Conservation (phyloP, 2,329 filamentous ascomycete genomes). For the Venturia oleaginea region DNA sequence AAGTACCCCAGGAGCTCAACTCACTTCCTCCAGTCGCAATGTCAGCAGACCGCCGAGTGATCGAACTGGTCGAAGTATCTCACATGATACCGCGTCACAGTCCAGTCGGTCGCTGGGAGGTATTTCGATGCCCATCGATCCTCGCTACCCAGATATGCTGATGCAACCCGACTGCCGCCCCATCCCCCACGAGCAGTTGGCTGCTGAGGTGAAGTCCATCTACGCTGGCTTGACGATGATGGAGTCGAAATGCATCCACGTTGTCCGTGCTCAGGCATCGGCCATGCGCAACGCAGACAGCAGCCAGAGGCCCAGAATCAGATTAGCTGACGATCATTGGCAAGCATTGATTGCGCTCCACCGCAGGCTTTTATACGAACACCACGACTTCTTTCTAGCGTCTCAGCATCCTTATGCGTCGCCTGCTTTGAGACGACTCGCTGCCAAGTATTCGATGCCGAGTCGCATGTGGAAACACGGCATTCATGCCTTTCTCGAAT, state of each 20-base stretch:
- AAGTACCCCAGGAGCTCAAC: neutral
- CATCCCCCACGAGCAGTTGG: conserved; percentile 69
- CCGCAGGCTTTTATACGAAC: conserved; percentile 69
- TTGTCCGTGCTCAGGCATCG: conserved; percentile 55
- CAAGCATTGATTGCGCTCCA: conserved; percentile 76
- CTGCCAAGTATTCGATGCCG: conserved; percentile 82
- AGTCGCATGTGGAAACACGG: conserved; percentile 91
- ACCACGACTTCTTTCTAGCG: conserved; percentile 58
- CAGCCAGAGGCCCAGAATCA: conserved; percentile 33
- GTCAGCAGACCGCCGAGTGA: neutral
- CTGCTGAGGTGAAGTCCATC: conserved; percentile 73
- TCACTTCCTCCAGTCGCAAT: neutral
- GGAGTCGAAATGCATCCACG: conserved; percentile 77
- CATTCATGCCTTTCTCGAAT: conserved; percentile 76
- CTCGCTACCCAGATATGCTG: conserved; percentile 30
- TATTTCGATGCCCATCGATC: conserved; percentile 12
- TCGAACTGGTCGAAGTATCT: neutral
- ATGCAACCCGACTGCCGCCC: conserved; percentile 55
- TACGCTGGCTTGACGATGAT: conserved; percentile 80
- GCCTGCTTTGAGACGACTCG: conserved; percentile 55
- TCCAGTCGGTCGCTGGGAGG: neutral
- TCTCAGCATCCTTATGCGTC: conserved; percentile 73
- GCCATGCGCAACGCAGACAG: conserved; percentile 43
- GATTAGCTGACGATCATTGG: conserved; percentile 61
- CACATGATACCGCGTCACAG: neutral